Evolutionary conservation across 2,329 filamentous ascomycete species (phyloP).

Genomic region (Fusarium stilboides): DNA sequence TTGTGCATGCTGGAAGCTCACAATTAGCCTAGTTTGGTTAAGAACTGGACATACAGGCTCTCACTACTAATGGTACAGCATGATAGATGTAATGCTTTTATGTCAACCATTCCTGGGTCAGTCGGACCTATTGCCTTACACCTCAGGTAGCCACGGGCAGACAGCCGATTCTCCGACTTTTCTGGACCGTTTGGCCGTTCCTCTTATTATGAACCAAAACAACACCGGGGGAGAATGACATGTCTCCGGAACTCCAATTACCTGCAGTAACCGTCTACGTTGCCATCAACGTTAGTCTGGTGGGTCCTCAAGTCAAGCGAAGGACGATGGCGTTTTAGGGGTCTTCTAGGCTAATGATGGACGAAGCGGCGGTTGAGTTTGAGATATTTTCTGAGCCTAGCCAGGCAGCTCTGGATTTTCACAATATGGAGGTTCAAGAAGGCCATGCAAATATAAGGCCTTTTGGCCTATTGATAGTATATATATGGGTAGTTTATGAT

Average conservation of each 20-base stretch:
- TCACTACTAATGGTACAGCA: too few species aligned
- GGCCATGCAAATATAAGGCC: background rate
- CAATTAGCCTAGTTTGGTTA: background rate
- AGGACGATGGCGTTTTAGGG: constrained; percentile 30
- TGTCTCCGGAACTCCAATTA: background rate
- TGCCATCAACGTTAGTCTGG: background rate
- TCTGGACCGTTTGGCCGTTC: background rate
- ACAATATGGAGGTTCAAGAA: background rate
- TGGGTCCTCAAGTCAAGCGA: constrained; percentile 10
- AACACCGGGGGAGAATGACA: constrained; percentile 5
- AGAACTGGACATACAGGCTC: background rate
- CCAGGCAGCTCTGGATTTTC: background rate
- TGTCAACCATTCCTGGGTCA: background rate
- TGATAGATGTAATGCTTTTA: background rate
- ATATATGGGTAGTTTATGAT: background rate
- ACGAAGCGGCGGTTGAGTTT: constrained; percentile 26
- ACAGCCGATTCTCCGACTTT: background rate
- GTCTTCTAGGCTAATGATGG: constrained; percentile 17
- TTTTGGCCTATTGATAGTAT: background rate
- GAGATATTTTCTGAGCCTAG: constrained; percentile 32
- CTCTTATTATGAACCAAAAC: background rate
- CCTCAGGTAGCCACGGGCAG: background rate
- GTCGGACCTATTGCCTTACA: background rate
- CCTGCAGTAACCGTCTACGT: constrained; percentile 7
- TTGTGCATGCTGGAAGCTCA: background rate